phyloP scores from a whole-genome alignment of 169 alveolate species.

The Cryptosporidium viatorum region DNA sequence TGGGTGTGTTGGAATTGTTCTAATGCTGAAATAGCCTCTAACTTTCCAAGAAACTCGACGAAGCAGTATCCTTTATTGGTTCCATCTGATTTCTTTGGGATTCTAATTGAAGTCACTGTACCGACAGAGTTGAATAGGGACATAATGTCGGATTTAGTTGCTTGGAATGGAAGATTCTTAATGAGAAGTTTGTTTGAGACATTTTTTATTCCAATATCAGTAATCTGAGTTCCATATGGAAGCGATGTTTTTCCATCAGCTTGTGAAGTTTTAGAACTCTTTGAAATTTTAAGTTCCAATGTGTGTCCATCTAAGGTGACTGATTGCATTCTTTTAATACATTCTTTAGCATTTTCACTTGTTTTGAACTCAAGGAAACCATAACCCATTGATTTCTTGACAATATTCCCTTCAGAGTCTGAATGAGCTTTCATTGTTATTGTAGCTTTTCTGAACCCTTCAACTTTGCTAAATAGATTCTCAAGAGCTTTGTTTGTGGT shows the following conservation, averaged over 20 bases:
- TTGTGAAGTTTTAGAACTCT: constrained; percentile 30
- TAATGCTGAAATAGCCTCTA: constrained; percentile 90
- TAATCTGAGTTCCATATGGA: background rate
- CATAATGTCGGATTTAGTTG: constrained; percentile 90
- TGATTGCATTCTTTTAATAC: constrained; percentile 79
- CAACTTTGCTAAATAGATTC: constrained; percentile 79
- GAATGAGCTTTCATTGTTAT: constrained; percentile 36
- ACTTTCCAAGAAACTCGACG: constrained; percentile 90
- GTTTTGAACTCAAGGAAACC: constrained; percentile 92
- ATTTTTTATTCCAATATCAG: constrained; percentile 74
- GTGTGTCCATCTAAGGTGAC: constrained; percentile 82
- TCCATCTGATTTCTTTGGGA: constrained; percentile 91
- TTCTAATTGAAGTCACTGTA: constrained; percentile 87
- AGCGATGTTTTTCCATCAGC: background rate
- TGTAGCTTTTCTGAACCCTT: constrained; percentile 78
- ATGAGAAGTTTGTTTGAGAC: constrained; percentile 89
- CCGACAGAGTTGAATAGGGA: constrained; percentile 92
- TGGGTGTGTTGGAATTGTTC: constrained; percentile 91
- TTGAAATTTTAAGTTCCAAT: constrained; percentile 80
- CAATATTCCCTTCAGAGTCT: constrained; percentile 41
- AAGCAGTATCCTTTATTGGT: constrained; percentile 94
- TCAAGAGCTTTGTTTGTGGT: constrained; percentile 87
- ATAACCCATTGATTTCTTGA: constrained; percentile 87
- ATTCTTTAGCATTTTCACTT: constrained; percentile 76
- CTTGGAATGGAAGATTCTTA: constrained; percentile 95